Percentiles rank a stretch among this genome's conserved stretches.
phyloP scores from a whole-genome alignment of 2,329 filamentous ascomycete genomes.

The Cytospora paraplurivora region DNA sequence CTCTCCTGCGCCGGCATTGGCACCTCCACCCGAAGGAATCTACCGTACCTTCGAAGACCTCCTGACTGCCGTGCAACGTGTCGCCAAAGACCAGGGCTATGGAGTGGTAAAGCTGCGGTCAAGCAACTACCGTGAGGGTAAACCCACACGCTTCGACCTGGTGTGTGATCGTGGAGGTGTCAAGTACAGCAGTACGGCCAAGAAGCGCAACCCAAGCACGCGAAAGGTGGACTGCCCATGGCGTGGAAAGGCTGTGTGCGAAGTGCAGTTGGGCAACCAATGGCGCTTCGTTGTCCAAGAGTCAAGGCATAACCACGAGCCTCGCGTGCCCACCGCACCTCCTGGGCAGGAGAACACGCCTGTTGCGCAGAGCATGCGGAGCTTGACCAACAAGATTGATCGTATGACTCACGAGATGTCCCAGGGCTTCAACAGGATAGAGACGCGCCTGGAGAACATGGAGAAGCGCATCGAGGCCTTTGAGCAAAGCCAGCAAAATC shows the following conservation, averaged over 20 bases:
- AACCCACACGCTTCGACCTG: constrained; percentile 63
- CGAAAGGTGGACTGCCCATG: constrained; percentile 67
- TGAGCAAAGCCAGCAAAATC: constrained; percentile 41
- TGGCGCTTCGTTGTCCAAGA: constrained; percentile 67
- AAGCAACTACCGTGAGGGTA: constrained; percentile 65
- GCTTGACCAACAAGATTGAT: constrained; percentile 61
- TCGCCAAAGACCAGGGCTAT: constrained; percentile 64
- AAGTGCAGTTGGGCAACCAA: constrained; percentile 63
- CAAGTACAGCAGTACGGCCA: constrained; percentile 66
- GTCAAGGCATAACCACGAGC: constrained; percentile 63
- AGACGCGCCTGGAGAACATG: constrained; percentile 53
- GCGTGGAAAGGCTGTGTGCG: constrained; percentile 64
- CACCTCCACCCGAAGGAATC: constrained; percentile 62
- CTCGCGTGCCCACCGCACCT: constrained; percentile 55
- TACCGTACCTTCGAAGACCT: constrained; percentile 62
- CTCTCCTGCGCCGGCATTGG: constrained; percentile 50
- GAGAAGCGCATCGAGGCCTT: constrained; percentile 55
- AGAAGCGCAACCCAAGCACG: constrained; percentile 65
- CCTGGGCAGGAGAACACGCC: constrained; percentile 61
- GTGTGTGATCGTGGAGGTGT: constrained; percentile 65
- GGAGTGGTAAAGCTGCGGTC: constrained; percentile 64
- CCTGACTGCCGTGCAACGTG: constrained; percentile 58
- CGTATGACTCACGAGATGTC: constrained; percentile 59
- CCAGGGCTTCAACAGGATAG: constrained; percentile 55
- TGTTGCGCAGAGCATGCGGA: constrained; percentile 59